phyloP scores from a whole-genome alignment of 768 basidiomycete genomes.

The Amanita subjunquillea region DNA sequence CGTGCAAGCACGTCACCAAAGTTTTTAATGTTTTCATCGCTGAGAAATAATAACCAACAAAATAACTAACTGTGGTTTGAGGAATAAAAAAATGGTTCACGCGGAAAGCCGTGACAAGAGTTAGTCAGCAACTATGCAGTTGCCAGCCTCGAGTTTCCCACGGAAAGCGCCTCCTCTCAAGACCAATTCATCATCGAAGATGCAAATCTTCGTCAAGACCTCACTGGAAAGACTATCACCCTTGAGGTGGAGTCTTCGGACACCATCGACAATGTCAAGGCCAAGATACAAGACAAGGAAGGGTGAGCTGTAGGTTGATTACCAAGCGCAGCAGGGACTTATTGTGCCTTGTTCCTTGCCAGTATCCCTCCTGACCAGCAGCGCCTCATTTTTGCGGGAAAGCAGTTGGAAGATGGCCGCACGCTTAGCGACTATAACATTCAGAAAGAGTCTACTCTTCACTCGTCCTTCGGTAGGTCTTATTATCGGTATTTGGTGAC shows the following conservation, averaged over 20 bases:
- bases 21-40: slow-evolving; percentile 16
- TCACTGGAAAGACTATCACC: slow-evolving; percentile 96
- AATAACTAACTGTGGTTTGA: neutral
- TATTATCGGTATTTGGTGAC: neutral
- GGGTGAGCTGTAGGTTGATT: slow-evolving; percentile 24
- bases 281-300: slow-evolving; percentile 51
- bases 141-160: slow-evolving; percentile 9
- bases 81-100: too few species aligned
- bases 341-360: neutral
- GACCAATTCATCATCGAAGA: slow-evolving; percentile 13
- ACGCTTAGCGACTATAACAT: slow-evolving; percentile 97
- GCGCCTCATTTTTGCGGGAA: slow-evolving; percentile 93
- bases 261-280: slow-evolving; percentile 95
- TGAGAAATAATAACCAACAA: slow-evolving; percentile 14
- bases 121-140: slow-evolving; percentile 13
- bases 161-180: neutral
- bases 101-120: too few species aligned
- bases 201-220: slow-evolving; percentile 65
- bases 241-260: slow-evolving; percentile 96
- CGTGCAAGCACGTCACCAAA: slow-evolving; percentile 49
- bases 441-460: slow-evolving; percentile 96
- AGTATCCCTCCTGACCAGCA: slow-evolving; percentile 95
- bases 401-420: slow-evolving; percentile 97
- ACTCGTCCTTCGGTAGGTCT: slow-evolving; percentile 83
- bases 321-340: neutral